Base-by-base conservation (phyloP, 352 stramenopile genomes). In the Phytopythium oedochilum region DNA sequence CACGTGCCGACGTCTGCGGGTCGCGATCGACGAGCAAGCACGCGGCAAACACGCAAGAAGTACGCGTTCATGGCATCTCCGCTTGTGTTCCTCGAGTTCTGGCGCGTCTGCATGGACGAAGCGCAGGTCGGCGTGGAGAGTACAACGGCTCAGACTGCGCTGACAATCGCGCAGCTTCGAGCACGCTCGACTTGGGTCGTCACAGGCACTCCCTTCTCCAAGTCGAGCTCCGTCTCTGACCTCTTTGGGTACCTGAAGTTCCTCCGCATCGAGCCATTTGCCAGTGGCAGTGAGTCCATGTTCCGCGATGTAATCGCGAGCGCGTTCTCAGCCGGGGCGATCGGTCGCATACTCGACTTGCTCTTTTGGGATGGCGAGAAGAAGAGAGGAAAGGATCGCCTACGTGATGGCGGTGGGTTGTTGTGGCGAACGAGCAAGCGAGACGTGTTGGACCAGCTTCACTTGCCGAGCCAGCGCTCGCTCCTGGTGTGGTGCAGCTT, bases 21-120 rank as follows among this genome's bases (percentile, higher is more conserved):
- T 18, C 53, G 58, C 31, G 59, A 66, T 45, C 66, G 93, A 18
- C 77, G 90, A 42, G 66, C 65, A 0, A 89, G 78, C 38, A 86
- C 70, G 34, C 76, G 78, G 1, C 78, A 75, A 44, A 68, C 66
- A 29, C 57, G 59, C 54, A 97, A 97, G 44, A 68, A 69, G 28
- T 97, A 97, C 54, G 64, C 73, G 3, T 83, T 96, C 36, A 64
- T 97, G 23, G 76, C 82, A 0, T 97, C 89, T n/a, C 93, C 93
- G 18, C 68, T 98, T 4, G 73, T 84, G 6, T 76, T 77, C 35
- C 82, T 97, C 38, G 63, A 72, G 12, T 98, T 90, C 57, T 97
- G 89, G 86, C 77, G 93, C 15, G 71, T 97, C 14, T 96, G 78
- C 48, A 89, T 97, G 59, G 92, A 98, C 55, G 94, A 98, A 79